phyloP scores from a whole-genome alignment of 768 basidiomycete genomes.

The Phaeotremella skinneri region DNA sequence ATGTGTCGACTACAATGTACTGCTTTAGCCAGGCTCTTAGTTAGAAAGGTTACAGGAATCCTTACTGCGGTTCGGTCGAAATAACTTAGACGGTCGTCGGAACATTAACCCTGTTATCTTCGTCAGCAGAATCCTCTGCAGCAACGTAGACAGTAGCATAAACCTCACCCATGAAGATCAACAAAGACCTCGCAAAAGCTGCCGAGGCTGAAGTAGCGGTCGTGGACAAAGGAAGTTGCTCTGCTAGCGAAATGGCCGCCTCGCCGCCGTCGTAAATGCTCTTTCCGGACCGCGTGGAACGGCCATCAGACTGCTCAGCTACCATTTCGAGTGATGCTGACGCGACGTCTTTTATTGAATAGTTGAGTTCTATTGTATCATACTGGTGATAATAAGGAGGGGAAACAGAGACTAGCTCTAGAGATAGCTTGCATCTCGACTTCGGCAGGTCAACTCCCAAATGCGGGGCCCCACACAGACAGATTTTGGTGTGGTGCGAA shows the following conservation, averaged over 20 bases:
- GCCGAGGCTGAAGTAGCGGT: constrained; percentile 41
- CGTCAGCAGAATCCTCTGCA: not conserved
- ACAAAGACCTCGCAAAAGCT: constrained; percentile 41
- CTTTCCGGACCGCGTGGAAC: not conserved
- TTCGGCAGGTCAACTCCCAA: not conserved
- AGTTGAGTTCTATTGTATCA: no score
- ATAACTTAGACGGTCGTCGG: constrained; percentile 47
- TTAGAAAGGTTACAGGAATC: not conserved
- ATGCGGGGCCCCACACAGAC: no score
- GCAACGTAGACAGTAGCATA: not conserved
- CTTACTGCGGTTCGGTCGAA: constrained; percentile 44
- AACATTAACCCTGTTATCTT: constrained; percentile 42
- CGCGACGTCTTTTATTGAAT: no score
- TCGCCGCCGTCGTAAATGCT: not conserved
- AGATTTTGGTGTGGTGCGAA: no score
- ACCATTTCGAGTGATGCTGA: no score
- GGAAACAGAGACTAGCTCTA: no score
- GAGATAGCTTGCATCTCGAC: not conserved
- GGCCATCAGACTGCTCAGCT: not conserved
- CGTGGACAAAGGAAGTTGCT: constrained; percentile 17
- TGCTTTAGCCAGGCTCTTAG: not conserved
- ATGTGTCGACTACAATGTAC: constrained; percentile 44
- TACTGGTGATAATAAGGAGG: no score
- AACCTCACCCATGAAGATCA: constrained; percentile 41
- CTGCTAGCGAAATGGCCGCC: not conserved